phyloP scores from a whole-genome alignment of 257 asterid genomes.

The Cordia subcordata region DNA sequence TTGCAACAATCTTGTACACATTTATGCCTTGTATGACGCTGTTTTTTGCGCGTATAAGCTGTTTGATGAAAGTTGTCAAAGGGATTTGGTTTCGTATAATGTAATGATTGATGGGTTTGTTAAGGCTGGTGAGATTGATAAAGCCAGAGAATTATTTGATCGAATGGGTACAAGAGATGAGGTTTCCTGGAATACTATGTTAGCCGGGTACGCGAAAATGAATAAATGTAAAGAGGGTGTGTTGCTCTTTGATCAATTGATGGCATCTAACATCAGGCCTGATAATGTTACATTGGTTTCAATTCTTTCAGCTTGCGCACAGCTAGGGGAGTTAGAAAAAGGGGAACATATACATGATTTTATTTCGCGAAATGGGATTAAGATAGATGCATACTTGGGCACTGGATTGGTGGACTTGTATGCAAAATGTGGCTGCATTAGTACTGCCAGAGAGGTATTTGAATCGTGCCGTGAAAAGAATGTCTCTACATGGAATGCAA shows the following conservation, averaged over 20 bases:
- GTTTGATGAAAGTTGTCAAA: slow-evolving; percentile 44
- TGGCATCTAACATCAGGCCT: slow-evolving; percentile 23
- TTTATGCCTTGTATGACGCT: slow-evolving; percentile 34
- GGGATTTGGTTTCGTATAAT: slow-evolving; percentile 71
- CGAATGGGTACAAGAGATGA: slow-evolving; percentile 59
- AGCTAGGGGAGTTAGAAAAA: slow-evolving; percentile 54
- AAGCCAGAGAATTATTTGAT: slow-evolving; percentile 56
- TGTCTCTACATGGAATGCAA: slow-evolving; percentile 72
- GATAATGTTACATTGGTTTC: slow-evolving; percentile 64
- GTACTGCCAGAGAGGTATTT: slow-evolving; percentile 51
- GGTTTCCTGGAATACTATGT: slow-evolving; percentile 70
- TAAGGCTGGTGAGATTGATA: slow-evolving; percentile 52
- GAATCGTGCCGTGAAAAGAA: slow-evolving; percentile 31
- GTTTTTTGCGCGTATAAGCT: slow-evolving; percentile 31
- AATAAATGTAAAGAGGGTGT: slow-evolving; percentile 47
- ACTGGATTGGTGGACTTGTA: slow-evolving; percentile 80
- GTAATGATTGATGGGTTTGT: slow-evolving; percentile 67
- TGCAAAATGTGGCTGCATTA: slow-evolving; percentile 73
- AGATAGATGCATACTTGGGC: slow-evolving; percentile 49
- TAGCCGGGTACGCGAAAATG: slow-evolving; percentile 72
- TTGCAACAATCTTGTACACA: slow-evolving; percentile 44
- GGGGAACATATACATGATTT: slow-evolving; percentile 54
- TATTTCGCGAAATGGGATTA: slow-evolving; percentile 27
- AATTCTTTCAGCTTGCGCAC: slow-evolving; percentile 78
- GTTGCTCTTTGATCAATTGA: slow-evolving; percentile 54